These are phyloP conservation scores for Musa beccarii DNA, from an alignment of 176 grass and related monocot species.

Conservation along the genomic window DNA sequence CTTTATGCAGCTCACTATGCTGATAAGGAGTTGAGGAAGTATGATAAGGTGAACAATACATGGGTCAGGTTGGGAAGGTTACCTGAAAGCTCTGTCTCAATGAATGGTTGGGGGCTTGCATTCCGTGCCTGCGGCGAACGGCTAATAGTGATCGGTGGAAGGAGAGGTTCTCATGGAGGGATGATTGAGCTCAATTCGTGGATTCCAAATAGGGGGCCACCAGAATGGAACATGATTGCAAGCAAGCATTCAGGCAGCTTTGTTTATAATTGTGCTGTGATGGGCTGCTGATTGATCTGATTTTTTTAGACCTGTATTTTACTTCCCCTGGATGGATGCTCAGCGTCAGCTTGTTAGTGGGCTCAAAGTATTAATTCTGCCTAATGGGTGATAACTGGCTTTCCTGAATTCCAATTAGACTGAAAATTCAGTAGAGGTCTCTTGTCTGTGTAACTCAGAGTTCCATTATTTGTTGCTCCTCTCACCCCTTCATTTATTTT, in stretches of 20 bases:
- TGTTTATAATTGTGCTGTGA: slow-evolving; percentile 21
- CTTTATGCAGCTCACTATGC: slow-evolving; percentile 21
- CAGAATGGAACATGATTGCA: slow-evolving; percentile 8
- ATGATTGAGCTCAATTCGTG: slow-evolving; percentile 21
- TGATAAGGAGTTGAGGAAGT: slow-evolving; percentile 16
- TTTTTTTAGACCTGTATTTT: background rate
- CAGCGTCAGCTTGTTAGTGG: background rate
- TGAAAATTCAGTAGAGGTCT: slow-evolving; percentile 2
- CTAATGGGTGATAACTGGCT: background rate
- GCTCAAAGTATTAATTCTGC: background rate
- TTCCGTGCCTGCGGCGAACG: slow-evolving; percentile 12
- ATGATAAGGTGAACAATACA: slow-evolving; percentile 6
- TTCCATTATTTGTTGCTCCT: slow-evolving; percentile 2
- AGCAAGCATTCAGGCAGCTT: slow-evolving; percentile 20
- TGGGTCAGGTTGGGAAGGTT: slow-evolving; percentile 9
- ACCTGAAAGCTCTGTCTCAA: slow-evolving; percentile 14
- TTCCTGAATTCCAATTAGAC: background rate
- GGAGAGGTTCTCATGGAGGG: slow-evolving; percentile 10
- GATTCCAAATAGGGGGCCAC: slow-evolving; percentile 15
- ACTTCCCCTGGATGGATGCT: background rate
- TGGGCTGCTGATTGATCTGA: slow-evolving; percentile 19
- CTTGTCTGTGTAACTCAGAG: background rate
- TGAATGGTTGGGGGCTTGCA: slow-evolving; percentile 22
- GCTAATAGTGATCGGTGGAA: slow-evolving; percentile 13
- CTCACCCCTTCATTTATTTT: slow-evolving; percentile 13